Evolutionary conservation across 2,329 filamentous ascomycete genomes (phyloP).

Genomic region (Penicillium vulpinum): DNA sequence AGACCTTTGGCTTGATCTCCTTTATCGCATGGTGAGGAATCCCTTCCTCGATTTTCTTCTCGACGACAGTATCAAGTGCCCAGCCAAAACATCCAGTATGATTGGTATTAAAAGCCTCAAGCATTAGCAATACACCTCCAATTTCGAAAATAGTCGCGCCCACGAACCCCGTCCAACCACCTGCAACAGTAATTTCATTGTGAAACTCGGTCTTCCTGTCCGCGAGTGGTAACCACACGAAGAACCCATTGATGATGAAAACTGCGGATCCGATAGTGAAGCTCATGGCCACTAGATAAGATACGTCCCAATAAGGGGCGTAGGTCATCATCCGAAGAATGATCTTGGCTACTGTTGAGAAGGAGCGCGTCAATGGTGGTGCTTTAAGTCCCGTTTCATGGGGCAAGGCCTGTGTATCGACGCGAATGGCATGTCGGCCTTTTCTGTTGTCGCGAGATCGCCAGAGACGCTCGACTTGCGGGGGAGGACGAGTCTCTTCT

Average conservation of each 20-base stretch:
- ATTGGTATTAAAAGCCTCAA: conserved; percentile 70
- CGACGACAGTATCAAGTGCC: conserved; percentile 58
- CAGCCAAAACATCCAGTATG: conserved; percentile 67
- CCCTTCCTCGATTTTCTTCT: conserved; percentile 27
- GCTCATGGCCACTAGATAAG: conserved; percentile 54
- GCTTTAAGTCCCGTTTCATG: conserved; percentile 24
- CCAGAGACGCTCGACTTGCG: conserved; percentile 37
- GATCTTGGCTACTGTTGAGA: conserved; percentile 33
- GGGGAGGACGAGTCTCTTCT: neutral
- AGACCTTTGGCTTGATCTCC: conserved; percentile 16
- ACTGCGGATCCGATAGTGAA: conserved; percentile 58
- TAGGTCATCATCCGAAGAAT: conserved; percentile 52
- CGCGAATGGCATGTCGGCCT: conserved; percentile 46
- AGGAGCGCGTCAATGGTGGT: conserved; percentile 37
- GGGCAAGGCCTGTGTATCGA: conserved; percentile 27
- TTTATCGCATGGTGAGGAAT: conserved; percentile 6
- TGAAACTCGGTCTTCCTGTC: conserved; percentile 56
- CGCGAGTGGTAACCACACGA: conserved; percentile 61
- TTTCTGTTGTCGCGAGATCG: conserved; percentile 51
- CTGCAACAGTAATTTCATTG: conserved; percentile 54
- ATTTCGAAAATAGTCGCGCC: conserved; percentile 67
- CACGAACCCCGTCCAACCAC: conserved; percentile 65
- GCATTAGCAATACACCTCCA: conserved; percentile 62
- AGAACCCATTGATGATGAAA: conserved; percentile 64
- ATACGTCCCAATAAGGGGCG: conserved; percentile 59